Conservation (phyloP, 208 protist genomes). For the Crithidia bombi region DNA sequence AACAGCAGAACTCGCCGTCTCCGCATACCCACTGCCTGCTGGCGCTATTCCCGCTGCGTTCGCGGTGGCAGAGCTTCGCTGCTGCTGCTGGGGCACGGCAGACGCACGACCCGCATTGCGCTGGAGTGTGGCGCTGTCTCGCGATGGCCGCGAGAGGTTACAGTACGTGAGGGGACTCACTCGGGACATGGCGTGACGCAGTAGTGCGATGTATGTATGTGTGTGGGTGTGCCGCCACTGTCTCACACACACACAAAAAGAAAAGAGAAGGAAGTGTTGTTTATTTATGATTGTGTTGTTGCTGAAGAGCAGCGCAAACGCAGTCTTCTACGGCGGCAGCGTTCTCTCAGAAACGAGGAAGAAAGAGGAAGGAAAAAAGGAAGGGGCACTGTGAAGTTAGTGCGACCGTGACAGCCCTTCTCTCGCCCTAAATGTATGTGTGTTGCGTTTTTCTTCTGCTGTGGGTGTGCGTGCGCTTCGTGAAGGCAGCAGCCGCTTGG, state of each 20-base stretch:
- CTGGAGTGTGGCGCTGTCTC: conserved; percentile 32
- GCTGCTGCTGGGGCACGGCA: conserved; percentile 5
- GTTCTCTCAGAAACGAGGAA: neutral
- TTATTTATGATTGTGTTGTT: too few relatives aligned
- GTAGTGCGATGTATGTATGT: too few relatives aligned
- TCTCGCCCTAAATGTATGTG: too few relatives aligned
- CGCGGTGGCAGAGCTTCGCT: neutral
- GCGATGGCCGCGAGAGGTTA: conserved; percentile 20
- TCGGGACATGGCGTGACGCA: conserved; percentile 12
- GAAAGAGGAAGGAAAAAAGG: conserved; percentile 4
- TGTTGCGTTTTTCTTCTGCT: too few relatives aligned
- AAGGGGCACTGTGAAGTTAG: neutral
- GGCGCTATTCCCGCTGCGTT: neutral
- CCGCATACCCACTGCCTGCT: neutral
- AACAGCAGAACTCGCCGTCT: neutral
- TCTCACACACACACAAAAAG: conserved; percentile 8
- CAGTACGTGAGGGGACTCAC: conserved; percentile 18
- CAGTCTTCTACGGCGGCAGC: too few relatives aligned
- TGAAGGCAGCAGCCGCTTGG: too few relatives aligned
- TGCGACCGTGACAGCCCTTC: neutral
- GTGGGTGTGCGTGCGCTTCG: too few relatives aligned
- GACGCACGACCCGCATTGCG: conserved; percentile 31
- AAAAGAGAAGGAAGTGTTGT: neutral
- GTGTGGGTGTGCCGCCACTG: too few relatives aligned
- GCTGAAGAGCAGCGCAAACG: too few relatives aligned